Evolutionary conservation across 768 basidiomycete species (phyloP), one percentile per base, ranked within the genome.

Genomic region (Calocera viscosa): DNA sequence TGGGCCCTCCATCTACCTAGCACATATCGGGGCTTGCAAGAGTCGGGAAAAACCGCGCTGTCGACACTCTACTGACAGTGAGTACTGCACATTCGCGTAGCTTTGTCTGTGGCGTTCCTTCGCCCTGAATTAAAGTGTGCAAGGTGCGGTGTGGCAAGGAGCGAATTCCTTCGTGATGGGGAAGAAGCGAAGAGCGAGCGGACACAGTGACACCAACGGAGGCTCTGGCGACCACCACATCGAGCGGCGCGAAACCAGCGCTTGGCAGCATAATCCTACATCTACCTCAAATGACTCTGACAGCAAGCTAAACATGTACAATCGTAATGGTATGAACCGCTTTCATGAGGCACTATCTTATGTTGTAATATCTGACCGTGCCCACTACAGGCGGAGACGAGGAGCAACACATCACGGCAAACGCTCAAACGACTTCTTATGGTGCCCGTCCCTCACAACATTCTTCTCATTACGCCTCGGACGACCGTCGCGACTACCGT

Each of bases 401-500:
- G 2, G 53, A 60, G 10, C 14, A 32, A 22, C 26, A 60, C 8
- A 16, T 60, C 53, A 22, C 22, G 53, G 22, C 53, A 11, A 60
- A 60, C 53, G 14, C 53, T 5, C 53, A 14, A 60, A 5, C 53
- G 53, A 24, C 43, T 19, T 47, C 43, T 47, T 60, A 60, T 60
- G 53, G 53, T 12, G 14, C 53, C 53, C 53, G 53, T 28, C 53
- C 53, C 53, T 60, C 53, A 60, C 53, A 49, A 10, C 12, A 60
- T 19, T 60, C 53, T 5, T 32, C 53, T 30, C 53, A 60, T 28
- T 60, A 60, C 53, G 5, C 53, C 53, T 60, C 53, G 53, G 53
- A 60, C 53, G 53, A 60, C 53, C 53, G 53, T 32, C 53, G 53
- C 53, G 16, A 60, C 53, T 60, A 60, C 30, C 53, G 30, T 60